Evolutionary conservation across 805 yeast species (phyloP).

Genomic region (Yarrowia hollandica): DNA sequence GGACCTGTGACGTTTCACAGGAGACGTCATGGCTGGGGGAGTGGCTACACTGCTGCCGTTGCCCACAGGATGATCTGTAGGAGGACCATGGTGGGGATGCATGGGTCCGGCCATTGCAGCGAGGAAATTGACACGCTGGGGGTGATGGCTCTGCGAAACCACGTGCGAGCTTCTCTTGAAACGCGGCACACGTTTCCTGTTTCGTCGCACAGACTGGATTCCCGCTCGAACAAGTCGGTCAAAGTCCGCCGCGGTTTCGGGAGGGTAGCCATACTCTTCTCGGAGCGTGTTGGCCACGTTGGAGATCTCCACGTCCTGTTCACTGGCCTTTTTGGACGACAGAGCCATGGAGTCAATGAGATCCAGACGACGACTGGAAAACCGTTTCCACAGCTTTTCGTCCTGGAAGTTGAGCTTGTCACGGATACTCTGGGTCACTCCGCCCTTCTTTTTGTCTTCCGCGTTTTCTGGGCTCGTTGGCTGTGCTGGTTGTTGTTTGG

Average conservation of each 20-base stretch:
- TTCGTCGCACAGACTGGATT: conserved; percentile 87
- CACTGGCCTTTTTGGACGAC: conserved; percentile 77
- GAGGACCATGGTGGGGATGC: conserved; percentile 1
- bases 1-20: conserved; percentile 10
- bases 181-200: conserved; percentile 47
- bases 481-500: not conserved
- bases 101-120: conserved; percentile 26
- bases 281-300: conserved; percentile 76
- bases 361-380: conserved; percentile 86
- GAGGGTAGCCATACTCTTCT: conserved; percentile 72
- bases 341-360: conserved; percentile 73
- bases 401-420: conserved; percentile 70
- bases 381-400: conserved; percentile 82
- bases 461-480: conserved; percentile 2
- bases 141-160: conserved; percentile 5
- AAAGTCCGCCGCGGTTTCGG: conserved; percentile 64
- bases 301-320: conserved; percentile 80
- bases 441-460: conserved; percentile 35
- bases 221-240: conserved; percentile 91
- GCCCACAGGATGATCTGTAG: not conserved
- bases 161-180: not conserved
- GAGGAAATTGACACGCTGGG: conserved; percentile 20
- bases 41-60: not conserved
- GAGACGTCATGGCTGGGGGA: conserved; percentile 2
- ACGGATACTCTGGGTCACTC: conserved; percentile 60